Conservation (phyloP, 1,139 yeast species). For the Arxiozyma bovina region DNA sequence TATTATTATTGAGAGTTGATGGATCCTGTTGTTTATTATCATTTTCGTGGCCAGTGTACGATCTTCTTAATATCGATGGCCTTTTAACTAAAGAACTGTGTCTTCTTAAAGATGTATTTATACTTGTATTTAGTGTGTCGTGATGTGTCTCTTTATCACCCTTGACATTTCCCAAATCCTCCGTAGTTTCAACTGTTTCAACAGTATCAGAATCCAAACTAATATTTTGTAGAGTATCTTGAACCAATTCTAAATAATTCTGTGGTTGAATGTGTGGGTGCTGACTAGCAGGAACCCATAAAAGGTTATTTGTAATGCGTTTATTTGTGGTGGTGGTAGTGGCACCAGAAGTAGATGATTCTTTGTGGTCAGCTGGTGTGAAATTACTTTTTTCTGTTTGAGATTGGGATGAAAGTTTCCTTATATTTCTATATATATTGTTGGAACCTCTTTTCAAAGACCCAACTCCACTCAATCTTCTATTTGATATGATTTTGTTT, state of each 20-base stretch:
- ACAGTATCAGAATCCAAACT: constrained; percentile 26
- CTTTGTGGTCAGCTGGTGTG: not conserved
- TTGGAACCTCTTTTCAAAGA: constrained; percentile 15
- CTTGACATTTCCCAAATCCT: not conserved
- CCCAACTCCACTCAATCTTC: constrained; percentile 18
- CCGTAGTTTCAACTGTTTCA: not conserved
- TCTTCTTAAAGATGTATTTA: constrained; percentile 5
- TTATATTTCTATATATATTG: constrained; percentile 7
- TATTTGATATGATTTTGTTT: constrained; percentile 3
- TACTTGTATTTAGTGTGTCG: not conserved
- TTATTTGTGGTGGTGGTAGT: not conserved
- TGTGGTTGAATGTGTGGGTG: constrained; percentile 95
- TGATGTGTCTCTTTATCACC: not conserved
- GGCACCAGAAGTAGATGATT: not conserved
- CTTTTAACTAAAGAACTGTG: constrained; percentile 25
- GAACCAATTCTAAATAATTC: constrained; percentile 75
- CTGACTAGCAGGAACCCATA: constrained; percentile 93
- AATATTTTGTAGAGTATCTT: constrained; percentile 68
- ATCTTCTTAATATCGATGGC: constrained; percentile 29
- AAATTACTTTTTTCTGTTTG: not conserved
- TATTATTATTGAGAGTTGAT: not conserved
- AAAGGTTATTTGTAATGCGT: constrained; percentile 31
- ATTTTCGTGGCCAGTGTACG: constrained; percentile 25
- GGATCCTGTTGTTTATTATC: constrained; percentile 2
- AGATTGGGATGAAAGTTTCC: constrained; percentile 6